phyloP scores from a whole-genome alignment of 805 yeast genomes.

The Candida ovalis region DNA sequence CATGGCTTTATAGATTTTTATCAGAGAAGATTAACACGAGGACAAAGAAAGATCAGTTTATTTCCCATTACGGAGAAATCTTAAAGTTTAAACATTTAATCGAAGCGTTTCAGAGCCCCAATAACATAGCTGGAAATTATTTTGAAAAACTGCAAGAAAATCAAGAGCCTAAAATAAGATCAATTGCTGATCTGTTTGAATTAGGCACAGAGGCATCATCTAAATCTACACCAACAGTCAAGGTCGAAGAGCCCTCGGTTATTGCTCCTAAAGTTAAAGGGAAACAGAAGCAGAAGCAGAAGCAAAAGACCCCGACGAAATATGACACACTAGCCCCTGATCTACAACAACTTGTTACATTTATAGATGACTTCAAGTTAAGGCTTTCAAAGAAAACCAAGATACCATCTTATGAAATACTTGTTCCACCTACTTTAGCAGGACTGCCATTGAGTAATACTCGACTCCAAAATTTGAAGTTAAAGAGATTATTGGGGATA shows the following conservation, averaged over 20 bases:
- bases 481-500: slow-evolving; percentile 13
- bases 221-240: neutral
- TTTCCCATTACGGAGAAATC: slow-evolving; percentile 5
- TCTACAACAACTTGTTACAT: neutral
- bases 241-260: neutral
- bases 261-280: neutral
- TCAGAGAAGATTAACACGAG: slow-evolving; percentile 2
- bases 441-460: slow-evolving; percentile 21
- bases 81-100: slow-evolving; percentile 7
- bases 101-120: neutral
- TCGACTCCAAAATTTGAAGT: slow-evolving; percentile 15
- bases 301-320: no score
- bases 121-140: slow-evolving; percentile 3
- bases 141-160: neutral
- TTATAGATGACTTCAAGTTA: slow-evolving; percentile 14
- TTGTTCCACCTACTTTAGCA: slow-evolving; percentile 16
- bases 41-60: slow-evolving; percentile 6
- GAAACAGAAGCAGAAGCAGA: neutral
- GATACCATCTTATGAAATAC: slow-evolving; percentile 11
- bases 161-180: neutral
- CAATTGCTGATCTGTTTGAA: neutral
- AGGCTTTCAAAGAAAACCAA: slow-evolving; percentile 10
- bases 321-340: no score
- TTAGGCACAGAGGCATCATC: neutral
- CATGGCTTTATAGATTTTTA: slow-evolving; percentile 14